These are phyloP conservation scores for Fusarium sp. DNA, from an alignment of 2,329 filamentous ascomycete genomes.

Conservation along the genomic window DNA sequence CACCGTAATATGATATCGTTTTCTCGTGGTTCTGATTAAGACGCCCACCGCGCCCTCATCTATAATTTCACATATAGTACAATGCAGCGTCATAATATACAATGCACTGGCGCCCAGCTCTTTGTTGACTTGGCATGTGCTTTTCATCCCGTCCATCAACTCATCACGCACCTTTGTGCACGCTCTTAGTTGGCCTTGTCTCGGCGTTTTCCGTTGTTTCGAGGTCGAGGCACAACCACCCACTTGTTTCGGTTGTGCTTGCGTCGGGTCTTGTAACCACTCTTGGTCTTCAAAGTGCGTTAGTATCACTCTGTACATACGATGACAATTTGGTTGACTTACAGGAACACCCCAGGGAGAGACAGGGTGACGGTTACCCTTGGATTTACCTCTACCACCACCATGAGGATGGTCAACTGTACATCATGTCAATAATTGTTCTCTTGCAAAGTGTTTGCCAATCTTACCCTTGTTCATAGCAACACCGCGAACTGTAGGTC, in stretches of 20 bases:
- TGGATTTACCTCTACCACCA: conserved; percentile 98
- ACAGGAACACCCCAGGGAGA: conserved; percentile 97
- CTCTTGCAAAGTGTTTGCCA: background rate
- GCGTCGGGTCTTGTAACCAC: conserved; percentile 89
- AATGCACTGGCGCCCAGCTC: conserved; percentile 41
- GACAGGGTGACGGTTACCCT: conserved; percentile 95
- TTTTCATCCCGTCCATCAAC: conserved; percentile 16
- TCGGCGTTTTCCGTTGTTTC: conserved; percentile 92
- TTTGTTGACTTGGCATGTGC: conserved; percentile 18
- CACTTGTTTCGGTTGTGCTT: conserved; percentile 92
- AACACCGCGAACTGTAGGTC: conserved; percentile 94
- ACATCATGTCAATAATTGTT: conserved; percentile 29
- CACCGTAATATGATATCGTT: background rate
- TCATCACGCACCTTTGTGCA: conserved; percentile 39
- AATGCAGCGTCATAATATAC: conserved; percentile 48
- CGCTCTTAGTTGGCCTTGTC: conserved; percentile 63
- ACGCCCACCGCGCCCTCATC: conserved; percentile 34
- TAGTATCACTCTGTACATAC: conserved; percentile 10
- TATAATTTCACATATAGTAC: conserved; percentile 52
- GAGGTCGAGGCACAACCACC: conserved; percentile 83
- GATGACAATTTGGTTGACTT: conserved; percentile 58
- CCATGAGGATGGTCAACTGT: conserved; percentile 94
- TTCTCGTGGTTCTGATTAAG: conserved; percentile 26
- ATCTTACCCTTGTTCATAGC: conserved; percentile 94
- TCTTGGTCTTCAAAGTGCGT: conserved; percentile 69